Base-by-base conservation (phyloP, 805 yeast species). In the Candida parachauliodes region DNA sequence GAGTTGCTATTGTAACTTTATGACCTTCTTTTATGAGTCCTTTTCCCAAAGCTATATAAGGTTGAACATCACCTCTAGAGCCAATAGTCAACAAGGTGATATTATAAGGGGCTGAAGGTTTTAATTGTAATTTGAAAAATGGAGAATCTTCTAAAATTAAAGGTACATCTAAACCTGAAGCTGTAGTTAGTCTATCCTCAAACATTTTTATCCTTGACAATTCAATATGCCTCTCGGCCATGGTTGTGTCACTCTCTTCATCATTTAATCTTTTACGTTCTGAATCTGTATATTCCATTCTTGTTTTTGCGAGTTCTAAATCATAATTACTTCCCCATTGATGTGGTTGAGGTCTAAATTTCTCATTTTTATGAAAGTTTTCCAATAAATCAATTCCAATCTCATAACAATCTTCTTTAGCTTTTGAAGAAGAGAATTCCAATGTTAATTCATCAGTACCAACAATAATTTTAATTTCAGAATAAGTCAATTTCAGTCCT, bases 61-160 rank as follows among this genome's bases (percentile, higher is more conserved):
- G 98, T 60, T 91, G 98, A 5, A 91, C 97, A 60, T 91, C 98
- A 23, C 98, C 98, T 41, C 98, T 72, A 0, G 96, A 88, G 0
- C 98, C 98, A 50, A 91, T 91, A 0, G 97, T 91, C 41, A 91
- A 60, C 33, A 88, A 62, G 0, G 84, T 81, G 51, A 89, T 74
- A 20, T 71, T 73, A 48, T 72, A 74, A 2, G 77, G 59, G 35
- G 75, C 69, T 1, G 68, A 53, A 0, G 95, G 84, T 40, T 65
- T 69, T 22, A 77, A 61, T 32, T 62, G 72, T 0, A 77, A 74
- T 32, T 70, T 66, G 41, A 67, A 57, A 42, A 68, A 64, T 0
- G 86, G 85, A 33, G 77, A 76, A 34, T 79, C 83, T 48, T 81
- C 88, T 34, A 83, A 59, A 17, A 84, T 72, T 9, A 85, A 67